Base-by-base conservation (phyloP, 2,329 filamentous ascomycete genomes). In the Camillea tinctor region DNA sequence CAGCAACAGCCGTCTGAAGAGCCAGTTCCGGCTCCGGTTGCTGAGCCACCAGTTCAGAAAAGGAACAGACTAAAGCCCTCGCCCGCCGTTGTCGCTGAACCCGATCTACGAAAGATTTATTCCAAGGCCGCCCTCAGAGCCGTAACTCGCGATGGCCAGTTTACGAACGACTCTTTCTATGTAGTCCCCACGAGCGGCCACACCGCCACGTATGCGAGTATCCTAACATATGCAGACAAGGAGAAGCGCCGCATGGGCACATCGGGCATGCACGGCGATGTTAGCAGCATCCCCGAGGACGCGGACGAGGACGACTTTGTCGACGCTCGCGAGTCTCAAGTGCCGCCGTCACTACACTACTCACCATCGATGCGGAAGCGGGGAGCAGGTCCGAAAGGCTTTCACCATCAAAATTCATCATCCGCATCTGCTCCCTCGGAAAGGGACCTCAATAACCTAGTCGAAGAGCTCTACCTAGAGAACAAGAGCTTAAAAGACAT, bases 131-230 rank as follows among this genome's bases (percentile, higher is more conserved):
- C 94, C 3, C 83, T 98, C 57, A 85, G 89, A 55, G 92, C 93
- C 0, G 83, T 97, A 50, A 83, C 87, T 20, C 88, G 91, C 58
- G 88, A 89, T 26, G 86, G 86, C 0, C 83, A 88, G 24, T 82
- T 83, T 17, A 79, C 84, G 17, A 85, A 82, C 60, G 90, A 91
- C 68, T 95, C 91, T 8, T 99, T 99, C 78, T 98, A 97, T 73
- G 90, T 98, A 1, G 95, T 99, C 1, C 95, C 94, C 3, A 91
- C 91, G 0, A 92, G 91, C 19, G 94, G 95, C 4, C 93, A 94
- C 64, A 97, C 93, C 2, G 89, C 93, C 61, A 95, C 93, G 0
- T 99, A 98, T 71, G 93, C 95, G 51, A 93, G 90, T 63, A 97
- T 99, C 56, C 80, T 97, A 20, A 89, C 81, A 50, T 88, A 86